A percentile compares a stretch with the other conserved stretches of the same genome.
Evolutionary conservation across 257 asterid genomes (phyloP).

Genomic region (Solanum corneliomulleri): DNA sequence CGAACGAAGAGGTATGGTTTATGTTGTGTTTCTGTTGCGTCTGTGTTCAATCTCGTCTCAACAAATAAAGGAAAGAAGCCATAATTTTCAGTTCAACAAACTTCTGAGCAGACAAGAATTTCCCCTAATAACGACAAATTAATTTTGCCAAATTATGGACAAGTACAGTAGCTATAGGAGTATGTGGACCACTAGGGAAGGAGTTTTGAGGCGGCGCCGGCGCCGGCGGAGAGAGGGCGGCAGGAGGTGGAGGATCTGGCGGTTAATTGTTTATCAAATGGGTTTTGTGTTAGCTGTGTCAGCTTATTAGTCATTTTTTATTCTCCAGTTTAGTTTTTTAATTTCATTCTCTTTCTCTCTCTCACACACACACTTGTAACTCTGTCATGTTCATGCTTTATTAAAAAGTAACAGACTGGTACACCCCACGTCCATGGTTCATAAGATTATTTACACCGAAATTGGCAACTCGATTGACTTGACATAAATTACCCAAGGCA

Average conservation of each 20-base stretch:
- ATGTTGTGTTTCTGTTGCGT: not conserved
- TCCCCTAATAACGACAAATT: not conserved
- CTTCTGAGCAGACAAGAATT: not conserved
- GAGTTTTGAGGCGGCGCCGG: not conserved
- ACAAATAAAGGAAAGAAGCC: not conserved
- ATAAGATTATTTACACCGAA: not conserved
- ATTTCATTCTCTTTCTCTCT: not conserved
- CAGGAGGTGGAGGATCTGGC: not conserved
- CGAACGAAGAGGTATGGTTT: not conserved
- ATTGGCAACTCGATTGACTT: not conserved
- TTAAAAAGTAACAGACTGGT: not conserved
- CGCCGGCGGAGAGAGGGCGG: not conserved
- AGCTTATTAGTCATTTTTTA: not conserved
- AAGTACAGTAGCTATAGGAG: not conserved
- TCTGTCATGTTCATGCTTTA: not conserved
- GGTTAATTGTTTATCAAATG: not conserved
- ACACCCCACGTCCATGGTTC: not conserved
- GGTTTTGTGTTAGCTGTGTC: not conserved
- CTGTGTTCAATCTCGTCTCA: not conserved
- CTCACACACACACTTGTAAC: not conserved
- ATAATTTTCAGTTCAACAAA: slow-evolving; percentile 2
- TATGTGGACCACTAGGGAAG: not conserved
- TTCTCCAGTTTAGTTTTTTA: not conserved
- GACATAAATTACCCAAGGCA: not conserved
- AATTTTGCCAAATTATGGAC: not conserved